A percentile compares a stretch with the other conserved stretches of the same genome.
These are phyloP conservation scores for Nematocida major DNA, from an alignment of 371 early-diverging fungal species.

Conservation along the genomic window DNA sequence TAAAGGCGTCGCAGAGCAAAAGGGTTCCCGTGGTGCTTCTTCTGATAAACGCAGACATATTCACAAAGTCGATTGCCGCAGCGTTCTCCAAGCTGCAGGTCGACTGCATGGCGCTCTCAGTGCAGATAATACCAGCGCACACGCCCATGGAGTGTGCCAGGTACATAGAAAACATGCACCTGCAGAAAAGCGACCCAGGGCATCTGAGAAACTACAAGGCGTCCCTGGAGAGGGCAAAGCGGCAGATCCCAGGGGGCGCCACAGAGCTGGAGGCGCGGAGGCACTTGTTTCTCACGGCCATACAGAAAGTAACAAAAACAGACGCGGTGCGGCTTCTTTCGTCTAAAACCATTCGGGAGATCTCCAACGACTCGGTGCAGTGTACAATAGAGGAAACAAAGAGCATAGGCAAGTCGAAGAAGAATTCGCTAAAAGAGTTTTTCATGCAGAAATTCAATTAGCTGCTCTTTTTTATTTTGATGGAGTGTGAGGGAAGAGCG, in stretches of 20 bases:
- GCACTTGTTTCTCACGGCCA: conserved; percentile 9
- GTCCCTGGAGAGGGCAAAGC: neutral
- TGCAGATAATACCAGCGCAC: neutral
- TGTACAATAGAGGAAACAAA: neutral
- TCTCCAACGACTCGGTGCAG: neutral
- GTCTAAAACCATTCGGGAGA: neutral
- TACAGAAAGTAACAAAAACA: conserved; percentile 8
- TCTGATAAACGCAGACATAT: neutral
- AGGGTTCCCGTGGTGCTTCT: conserved; percentile 8
- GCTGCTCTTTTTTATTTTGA: conserved; percentile 42
- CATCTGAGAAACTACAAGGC: neutral
- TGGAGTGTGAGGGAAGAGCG: conserved; percentile 45
- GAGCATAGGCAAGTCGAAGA: neutral
- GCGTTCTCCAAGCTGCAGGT: conserved; percentile 1
- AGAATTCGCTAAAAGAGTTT: neutral
- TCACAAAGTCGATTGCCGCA: neutral
- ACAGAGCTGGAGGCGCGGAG: neutral
- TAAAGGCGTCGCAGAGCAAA: neutral
- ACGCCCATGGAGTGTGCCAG: conserved; percentile 12
- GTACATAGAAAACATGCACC: conserved; percentile 28
- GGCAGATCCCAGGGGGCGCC: neutral
- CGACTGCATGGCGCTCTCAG: neutral
- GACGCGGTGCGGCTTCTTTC: neutral
- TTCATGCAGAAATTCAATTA: conserved; percentile 20
- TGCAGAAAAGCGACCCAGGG: neutral